Evolutionary conservation across 2,329 filamentous ascomycete species (phyloP).

Genomic region (Onygenales sp.): DNA sequence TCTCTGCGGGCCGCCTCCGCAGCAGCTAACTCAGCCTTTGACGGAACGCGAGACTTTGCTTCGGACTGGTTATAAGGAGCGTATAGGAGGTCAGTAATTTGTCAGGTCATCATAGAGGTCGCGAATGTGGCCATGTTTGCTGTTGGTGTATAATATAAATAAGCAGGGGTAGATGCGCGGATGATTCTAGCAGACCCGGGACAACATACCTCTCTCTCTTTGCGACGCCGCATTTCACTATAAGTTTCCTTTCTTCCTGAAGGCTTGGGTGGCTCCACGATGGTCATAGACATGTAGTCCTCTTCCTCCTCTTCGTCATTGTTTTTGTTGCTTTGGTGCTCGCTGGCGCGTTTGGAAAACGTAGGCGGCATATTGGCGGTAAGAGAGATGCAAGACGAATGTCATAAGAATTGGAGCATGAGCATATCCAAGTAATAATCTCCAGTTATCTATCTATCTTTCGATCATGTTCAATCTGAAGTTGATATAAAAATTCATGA

Average conservation of each 20-base stretch:
- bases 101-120: not conserved
- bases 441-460: too few relatives aligned
- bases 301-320: constrained; percentile 61
- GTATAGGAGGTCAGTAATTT: constrained; percentile 5
- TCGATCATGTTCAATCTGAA: not conserved
- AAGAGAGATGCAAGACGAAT: not conserved
- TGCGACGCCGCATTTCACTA: constrained; percentile 48
- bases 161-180: constrained; percentile 45
- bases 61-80: constrained; percentile 45
- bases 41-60: constrained; percentile 54
- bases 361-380: not conserved
- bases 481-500: not conserved
- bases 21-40: constrained; percentile 72
- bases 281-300: constrained; percentile 96
- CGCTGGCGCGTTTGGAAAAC: not conserved
- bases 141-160: constrained; percentile 30
- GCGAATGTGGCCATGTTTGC: not conserved
- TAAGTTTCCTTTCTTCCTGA: constrained; percentile 48
- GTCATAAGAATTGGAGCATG: not conserved
- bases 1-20: constrained; percentile 65
- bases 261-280: constrained; percentile 51
- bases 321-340: not conserved
- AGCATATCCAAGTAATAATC: not conserved
- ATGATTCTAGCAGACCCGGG: constrained; percentile 2
- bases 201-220: constrained; percentile 39